Evolutionary conservation across 352 stramenopile genomes (phyloP), one percentile per base, ranked within the genome.

Genomic region (Phytopythium aichiense): DNA sequence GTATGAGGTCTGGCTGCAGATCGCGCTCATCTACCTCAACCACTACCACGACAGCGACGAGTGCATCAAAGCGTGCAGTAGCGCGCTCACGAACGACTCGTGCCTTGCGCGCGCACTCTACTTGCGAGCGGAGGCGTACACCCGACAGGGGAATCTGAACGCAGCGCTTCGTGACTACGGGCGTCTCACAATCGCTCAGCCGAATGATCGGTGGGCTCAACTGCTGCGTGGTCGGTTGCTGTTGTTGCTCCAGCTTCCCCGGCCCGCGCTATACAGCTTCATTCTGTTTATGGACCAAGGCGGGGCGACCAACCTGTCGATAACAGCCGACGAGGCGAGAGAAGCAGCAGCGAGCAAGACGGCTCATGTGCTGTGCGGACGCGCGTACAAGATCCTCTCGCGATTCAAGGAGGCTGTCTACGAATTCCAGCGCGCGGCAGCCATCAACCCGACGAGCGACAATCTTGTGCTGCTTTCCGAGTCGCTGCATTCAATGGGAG

Each of bases 391-490:
- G 65, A 76, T 93, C 38, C 65, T 93, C 0, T 74, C 78, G n/a
- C 74, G 77, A 7, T 90, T 89, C 61, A 70, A 81, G 53, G 70
- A 79, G 35, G 84, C 84, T 1, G 81, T 93, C 7, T 48, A 69
- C 18, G 78, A 83, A 55, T 91, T 93, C 51, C 76, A 91, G 56
- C 74, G 67, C 25, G 81, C 79, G 1, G 84, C 84, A 25, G 61
- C 72, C 16, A 64, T 86, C 4, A 80, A 87, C 42, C 84, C 81
- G 38, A 90, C 74, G 4, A 79, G 74, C 8, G 84, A 88, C 35
- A 93, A 93, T 53, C 67, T 93, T n/a, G 79, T 89, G 23, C 42
- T 93, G 50, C 63, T 93, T 1, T 93, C 84, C 9, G 84, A 93
- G 64, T 88, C 84, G 25, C 61, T 93, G 2, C 84, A 93, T 58